These are phyloP conservation scores for Penicillium sp. DNA, from an alignment of 2,329 filamentous ascomycete species.

Conservation along the genomic window DNA sequence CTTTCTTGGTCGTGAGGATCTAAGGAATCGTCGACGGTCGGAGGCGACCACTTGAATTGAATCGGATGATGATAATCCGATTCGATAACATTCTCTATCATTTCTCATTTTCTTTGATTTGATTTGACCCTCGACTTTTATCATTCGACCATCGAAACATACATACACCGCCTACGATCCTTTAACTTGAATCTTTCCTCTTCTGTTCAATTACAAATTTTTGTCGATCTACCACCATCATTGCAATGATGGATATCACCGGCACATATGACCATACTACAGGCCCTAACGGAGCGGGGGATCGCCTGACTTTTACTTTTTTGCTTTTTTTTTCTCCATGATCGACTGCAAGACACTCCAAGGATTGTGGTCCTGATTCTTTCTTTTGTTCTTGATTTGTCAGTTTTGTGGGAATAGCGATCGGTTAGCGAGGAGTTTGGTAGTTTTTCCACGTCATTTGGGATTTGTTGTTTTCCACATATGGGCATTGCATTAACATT, in stretches of 20 bases:
- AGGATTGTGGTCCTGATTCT: neutral
- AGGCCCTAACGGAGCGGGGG: slow-evolving; percentile 19
- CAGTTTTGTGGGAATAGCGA: slow-evolving; percentile 3
- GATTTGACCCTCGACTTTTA: slow-evolving; percentile 13
- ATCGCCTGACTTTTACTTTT: slow-evolving; percentile 7
- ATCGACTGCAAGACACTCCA: neutral
- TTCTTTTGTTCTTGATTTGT: neutral
- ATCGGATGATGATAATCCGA: neutral
- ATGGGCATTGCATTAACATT: neutral
- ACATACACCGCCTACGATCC: neutral
- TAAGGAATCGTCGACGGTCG: slow-evolving; percentile 34
- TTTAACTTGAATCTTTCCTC: neutral
- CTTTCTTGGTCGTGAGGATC: slow-evolving; percentile 42
- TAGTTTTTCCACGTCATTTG: neutral
- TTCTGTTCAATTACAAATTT: neutral
- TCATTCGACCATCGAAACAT: neutral
- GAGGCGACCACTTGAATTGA: slow-evolving; percentile 20
- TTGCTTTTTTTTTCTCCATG: slow-evolving; percentile 14
- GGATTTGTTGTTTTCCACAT: neutral
- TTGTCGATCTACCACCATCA: slow-evolving; percentile 1
- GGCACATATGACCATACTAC: neutral
- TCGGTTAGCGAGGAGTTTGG: slow-evolving; percentile 18
- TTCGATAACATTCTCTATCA: slow-evolving; percentile 12
- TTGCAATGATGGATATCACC: neutral
- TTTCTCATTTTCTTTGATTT: slow-evolving; percentile 8